Evolutionary conservation across 2,329 filamentous ascomycete species (phyloP).

Genomic region (Fusarium sp.): DNA sequence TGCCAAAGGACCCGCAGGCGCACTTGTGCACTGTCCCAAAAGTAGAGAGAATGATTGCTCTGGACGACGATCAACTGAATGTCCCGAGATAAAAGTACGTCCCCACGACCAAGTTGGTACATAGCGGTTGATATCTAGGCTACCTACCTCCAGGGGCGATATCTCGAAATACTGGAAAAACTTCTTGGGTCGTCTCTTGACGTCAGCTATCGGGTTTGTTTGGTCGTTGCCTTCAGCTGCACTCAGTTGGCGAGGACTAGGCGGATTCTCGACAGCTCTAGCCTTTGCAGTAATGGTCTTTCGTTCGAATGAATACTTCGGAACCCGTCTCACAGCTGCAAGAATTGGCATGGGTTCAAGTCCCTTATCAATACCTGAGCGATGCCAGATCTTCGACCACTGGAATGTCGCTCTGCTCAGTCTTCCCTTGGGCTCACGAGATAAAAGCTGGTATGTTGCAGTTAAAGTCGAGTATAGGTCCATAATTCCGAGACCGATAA

Average conservation of each 20-base stretch:
- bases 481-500: conserved; percentile 40
- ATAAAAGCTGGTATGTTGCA: conserved; percentile 30
- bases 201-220: rapidly evolving
- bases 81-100: conserved; percentile 35
- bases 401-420: conserved; percentile 37
- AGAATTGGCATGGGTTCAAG: conserved; percentile 38
- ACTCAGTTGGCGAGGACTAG: neutral
- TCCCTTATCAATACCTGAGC: conserved; percentile 19
- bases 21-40: conserved; percentile 37
- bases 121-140: conserved; percentile 31
- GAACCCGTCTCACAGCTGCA: conserved; percentile 33
- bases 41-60: conserved; percentile 37
- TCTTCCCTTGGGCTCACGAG: conserved; percentile 17
- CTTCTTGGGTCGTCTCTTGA: neutral
- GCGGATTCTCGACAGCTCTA: rapidly evolving
- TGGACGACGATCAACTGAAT: conserved; percentile 27
- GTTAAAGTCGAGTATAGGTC: conserved; percentile 40
- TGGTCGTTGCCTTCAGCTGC: rapidly evolving
- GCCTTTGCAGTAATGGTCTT: conserved; percentile 20
- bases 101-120: conserved; percentile 42
- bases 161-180: conserved; percentile 42
- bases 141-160: conserved; percentile 35
- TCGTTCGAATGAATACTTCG: conserved; percentile 15
- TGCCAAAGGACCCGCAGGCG: conserved; percentile 27
- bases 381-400: conserved; percentile 33